phyloP scores from a whole-genome alignment of 169 alveolate species.

The Besnoitia besnoiti region DNA sequence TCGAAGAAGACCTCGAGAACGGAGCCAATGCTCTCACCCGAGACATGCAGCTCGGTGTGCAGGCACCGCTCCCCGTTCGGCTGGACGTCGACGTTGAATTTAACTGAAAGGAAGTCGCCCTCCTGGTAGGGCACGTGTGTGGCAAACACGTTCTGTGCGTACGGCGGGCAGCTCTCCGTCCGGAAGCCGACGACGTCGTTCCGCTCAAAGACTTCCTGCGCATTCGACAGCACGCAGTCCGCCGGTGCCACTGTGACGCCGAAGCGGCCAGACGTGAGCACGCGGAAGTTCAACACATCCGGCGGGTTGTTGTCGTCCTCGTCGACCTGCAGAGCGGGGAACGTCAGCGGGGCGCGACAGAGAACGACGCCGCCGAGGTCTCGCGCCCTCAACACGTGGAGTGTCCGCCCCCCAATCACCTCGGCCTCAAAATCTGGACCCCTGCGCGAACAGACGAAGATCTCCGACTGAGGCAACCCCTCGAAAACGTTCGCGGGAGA shows the following conservation, averaged over 20 bases:
- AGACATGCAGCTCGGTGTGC: conserved; percentile 88
- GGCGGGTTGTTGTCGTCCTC: conserved; percentile 72
- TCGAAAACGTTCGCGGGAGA: not conserved
- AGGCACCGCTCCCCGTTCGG: conserved; percentile 79
- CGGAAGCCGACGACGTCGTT: conserved; percentile 92
- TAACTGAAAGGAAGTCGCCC: conserved; percentile 83
- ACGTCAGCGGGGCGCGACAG: conserved; percentile 87
- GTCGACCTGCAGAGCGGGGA: conserved; percentile 77
- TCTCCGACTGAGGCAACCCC: conserved; percentile 57
- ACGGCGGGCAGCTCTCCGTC: conserved; percentile 78
- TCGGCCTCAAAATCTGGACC: conserved; percentile 82
- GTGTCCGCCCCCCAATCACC: conserved; percentile 73
- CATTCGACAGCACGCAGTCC: conserved; percentile 84
- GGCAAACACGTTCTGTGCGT: conserved; percentile 82
- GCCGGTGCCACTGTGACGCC: conserved; percentile 95
- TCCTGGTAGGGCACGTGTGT: conserved; percentile 82
- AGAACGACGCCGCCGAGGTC: conserved; percentile 89
- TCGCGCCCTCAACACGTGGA: conserved; percentile 80
- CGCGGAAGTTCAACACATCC: conserved; percentile 81
- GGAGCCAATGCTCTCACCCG: conserved; percentile 91
- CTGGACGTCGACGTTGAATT: conserved; percentile 83
- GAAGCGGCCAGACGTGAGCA: conserved; percentile 86
- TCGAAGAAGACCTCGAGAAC: conserved; percentile 89
- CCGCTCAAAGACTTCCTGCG: conserved; percentile 87
- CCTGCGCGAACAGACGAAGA: conserved; percentile 79